Percentiles rank a stretch among this genome's conserved stretches.
Conservation (phyloP, 192 early-diverging fungal genomes). For the Entomortierella parvispora region DNA sequence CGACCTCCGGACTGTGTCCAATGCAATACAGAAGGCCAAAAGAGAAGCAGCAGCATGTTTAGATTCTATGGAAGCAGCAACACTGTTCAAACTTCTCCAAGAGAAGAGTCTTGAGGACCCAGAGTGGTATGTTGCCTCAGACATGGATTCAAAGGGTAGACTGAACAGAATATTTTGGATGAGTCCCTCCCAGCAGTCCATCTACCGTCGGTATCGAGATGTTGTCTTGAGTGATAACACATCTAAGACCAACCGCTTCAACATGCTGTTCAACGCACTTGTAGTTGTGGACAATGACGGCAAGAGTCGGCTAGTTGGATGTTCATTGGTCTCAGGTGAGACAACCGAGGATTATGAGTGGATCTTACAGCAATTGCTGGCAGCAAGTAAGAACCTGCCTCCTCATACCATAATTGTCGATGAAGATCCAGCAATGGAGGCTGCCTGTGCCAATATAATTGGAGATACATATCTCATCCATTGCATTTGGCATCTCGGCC, state of each 20-base stretch:
- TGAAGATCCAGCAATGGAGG: conserved; percentile 2
- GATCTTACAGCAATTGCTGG: background rate
- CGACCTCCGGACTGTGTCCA: too few relatives aligned
- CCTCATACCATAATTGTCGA: background rate
- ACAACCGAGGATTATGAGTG: background rate
- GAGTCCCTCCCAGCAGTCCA: background rate
- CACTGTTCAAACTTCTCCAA: too few relatives aligned
- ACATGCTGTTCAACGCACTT: background rate
- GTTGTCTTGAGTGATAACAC: background rate
- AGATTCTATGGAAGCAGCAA: too few relatives aligned
- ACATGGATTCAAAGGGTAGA: background rate
- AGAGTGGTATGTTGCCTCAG: background rate
- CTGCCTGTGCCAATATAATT: background rate
- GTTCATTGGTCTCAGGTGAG: background rate
- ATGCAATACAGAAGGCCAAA: too few relatives aligned
- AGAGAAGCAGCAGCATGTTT: too few relatives aligned
- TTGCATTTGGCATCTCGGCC: conserved; percentile 6
- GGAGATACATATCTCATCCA: background rate
- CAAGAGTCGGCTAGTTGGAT: conserved; percentile 1
- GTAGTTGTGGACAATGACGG: conserved; percentile 6
- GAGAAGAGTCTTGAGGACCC: background rate
- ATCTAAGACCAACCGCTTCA: background rate
- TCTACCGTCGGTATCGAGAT: background rate
- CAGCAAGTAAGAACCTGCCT: background rate
- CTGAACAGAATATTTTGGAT: conserved; percentile 2